These are phyloP conservation scores for Aspergillus novofumigatus DNA, from an alignment of 2,329 filamentous ascomycete species.

Conservation along the genomic window DNA sequence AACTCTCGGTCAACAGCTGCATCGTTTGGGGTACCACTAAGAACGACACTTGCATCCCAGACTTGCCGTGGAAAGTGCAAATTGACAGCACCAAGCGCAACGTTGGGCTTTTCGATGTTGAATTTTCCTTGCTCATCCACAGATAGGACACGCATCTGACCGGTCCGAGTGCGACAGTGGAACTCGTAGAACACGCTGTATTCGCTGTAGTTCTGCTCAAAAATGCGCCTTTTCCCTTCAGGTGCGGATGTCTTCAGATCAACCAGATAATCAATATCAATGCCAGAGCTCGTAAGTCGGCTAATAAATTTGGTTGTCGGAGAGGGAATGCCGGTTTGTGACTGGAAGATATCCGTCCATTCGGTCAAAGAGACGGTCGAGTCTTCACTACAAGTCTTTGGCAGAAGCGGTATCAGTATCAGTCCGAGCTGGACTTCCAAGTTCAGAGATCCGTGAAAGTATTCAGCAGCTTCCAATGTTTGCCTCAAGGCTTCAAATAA, in stretches of 20 bases:
- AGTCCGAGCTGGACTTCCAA: slow-evolving; percentile 38
- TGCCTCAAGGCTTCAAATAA: slow-evolving; percentile 28
- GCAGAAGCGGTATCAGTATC: slow-evolving; percentile 26
- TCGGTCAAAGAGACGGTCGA: slow-evolving; percentile 16
- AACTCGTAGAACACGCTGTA: slow-evolving; percentile 35
- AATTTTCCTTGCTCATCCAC: slow-evolving; percentile 31
- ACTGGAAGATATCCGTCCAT: slow-evolving; percentile 33
- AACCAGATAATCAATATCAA: slow-evolving; percentile 38
- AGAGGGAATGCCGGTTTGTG: slow-evolving; percentile 20
- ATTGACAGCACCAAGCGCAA: slow-evolving; percentile 31
- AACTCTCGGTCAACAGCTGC: slow-evolving; percentile 20
- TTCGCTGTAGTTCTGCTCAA: slow-evolving; percentile 22
- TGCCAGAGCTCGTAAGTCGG: slow-evolving; percentile 37
- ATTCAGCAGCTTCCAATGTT: slow-evolving; percentile 29
- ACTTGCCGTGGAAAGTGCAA: slow-evolving; percentile 36
- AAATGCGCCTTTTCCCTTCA: slow-evolving; percentile 19
- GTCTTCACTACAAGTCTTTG: slow-evolving; percentile 15
- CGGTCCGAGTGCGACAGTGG: slow-evolving; percentile 31
- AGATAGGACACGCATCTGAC: slow-evolving; percentile 28
- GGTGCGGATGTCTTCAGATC: slow-evolving; percentile 25
- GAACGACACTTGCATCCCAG: slow-evolving; percentile 37
- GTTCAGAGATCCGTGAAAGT: slow-evolving; percentile 31
- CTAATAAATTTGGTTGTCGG: slow-evolving; percentile 34
- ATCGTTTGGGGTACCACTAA: slow-evolving; percentile 27
- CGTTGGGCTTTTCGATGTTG: slow-evolving; percentile 21